Evolutionary conservation across 257 asterid genomes (phyloP), one percentile per base, ranked within the genome.

Genomic region (Nicotiana undulata): DNA sequence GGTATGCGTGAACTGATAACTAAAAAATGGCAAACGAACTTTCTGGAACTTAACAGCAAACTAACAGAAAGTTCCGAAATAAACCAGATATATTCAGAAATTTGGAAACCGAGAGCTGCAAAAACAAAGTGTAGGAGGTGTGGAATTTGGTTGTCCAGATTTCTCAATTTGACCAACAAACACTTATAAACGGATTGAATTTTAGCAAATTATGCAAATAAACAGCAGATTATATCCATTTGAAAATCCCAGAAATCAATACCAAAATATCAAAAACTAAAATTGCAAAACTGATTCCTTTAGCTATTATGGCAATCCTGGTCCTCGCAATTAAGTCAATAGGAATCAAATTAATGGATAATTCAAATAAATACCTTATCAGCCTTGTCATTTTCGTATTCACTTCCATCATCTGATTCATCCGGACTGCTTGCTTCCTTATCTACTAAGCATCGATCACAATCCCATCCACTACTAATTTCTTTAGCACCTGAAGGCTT

Each of bases 301-400:
- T 40, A 40, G 49, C 49, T 40, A 40, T 40, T 40, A 40, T 40
- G 3, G 49, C 49, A 40, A 40, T 40, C 49, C 11, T 8, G 49
- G 49, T 0, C 49, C 0, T 40, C 3, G 8, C 49, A 40, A 40
- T 8, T 40, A 40, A 0, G 56, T 13, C 56, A 12, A 51, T 51
- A 12, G 17, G 40, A n/a, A 18, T n/a, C 11, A 37, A 26, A 31
- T 31, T 22, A 31, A 65, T 9, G 49, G 11, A 34, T 44, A 44
- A 3, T 70, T 70, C 1, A 15, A 55, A 66, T 37, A 3, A 10
- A 40, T 87, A 92, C 97, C 97, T 85, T 83, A 40, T 87, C 86
- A 66, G 81, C 31, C 60, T 81, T 89, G 70, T 37, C 83, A 74
- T 80, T 87, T 66, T 83, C 83, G n/a, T 37, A 56, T 37, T 80